Conservation (phyloP, 2,329 filamentous ascomycete species). For the Trichoderma guizhouense region DNA sequence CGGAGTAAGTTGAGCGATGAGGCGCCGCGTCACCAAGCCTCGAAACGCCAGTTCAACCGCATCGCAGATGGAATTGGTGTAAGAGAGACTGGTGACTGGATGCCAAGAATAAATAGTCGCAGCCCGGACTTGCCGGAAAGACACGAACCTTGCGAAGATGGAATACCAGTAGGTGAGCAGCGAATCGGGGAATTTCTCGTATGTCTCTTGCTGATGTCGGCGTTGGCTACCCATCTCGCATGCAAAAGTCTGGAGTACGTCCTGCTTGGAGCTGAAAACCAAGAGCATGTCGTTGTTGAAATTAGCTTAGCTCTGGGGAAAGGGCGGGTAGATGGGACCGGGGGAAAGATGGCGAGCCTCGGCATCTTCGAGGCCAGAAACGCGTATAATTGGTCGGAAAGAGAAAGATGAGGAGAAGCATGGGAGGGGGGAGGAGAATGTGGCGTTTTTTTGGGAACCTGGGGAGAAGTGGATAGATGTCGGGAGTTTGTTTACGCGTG, state of each 20-base stretch:
- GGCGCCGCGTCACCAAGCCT: background rate
- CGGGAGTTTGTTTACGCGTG: background rate
- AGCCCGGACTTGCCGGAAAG: background rate
- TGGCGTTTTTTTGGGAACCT: background rate
- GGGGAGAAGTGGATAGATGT: background rate
- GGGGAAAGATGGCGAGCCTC: background rate
- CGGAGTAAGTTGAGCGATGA: background rate
- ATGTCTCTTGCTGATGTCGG: background rate
- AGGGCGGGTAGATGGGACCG: background rate
- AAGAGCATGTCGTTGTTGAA: background rate
- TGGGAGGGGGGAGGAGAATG: background rate
- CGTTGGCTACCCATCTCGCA: background rate
- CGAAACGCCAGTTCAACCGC: background rate
- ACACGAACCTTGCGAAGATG: background rate
- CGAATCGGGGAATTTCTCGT: background rate
- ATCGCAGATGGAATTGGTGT: background rate
- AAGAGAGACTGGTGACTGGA: background rate
- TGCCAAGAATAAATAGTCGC: conserved; percentile 5
- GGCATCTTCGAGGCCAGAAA: conserved; percentile 7
- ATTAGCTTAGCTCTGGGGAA: background rate
- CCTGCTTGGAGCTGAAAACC: background rate
- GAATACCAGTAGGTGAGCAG: background rate
- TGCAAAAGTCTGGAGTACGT: background rate
- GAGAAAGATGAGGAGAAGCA: background rate
- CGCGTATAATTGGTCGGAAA: conserved; percentile 1